Evolutionary conservation across 345 rosid genomes (phyloP).

Genomic region (Linum tenue): DNA sequence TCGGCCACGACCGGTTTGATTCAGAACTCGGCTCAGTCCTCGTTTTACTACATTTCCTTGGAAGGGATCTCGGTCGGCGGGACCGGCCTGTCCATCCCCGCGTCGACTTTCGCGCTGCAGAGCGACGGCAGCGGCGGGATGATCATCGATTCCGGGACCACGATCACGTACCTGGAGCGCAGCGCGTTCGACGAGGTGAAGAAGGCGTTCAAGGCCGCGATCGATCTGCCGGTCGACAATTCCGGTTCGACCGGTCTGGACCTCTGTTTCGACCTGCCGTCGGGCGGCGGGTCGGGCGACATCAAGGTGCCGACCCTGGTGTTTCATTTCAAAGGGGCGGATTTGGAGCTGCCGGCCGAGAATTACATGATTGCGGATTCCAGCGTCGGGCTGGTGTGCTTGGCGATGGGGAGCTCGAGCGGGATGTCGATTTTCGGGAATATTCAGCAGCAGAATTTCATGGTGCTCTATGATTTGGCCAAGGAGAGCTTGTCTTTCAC

Average conservation of each 20-base stretch:
- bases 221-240: conserved; percentile 38
- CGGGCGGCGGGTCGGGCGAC: conserved; percentile 11
- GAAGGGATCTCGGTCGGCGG: conserved; percentile 78
- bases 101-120: conserved; percentile 52
- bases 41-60: conserved; percentile 78
- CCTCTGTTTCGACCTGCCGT: conserved; percentile 62
- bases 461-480: conserved; percentile 61
- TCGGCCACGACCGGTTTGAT: conserved; percentile 45
- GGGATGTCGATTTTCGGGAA: conserved; percentile 93
- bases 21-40: conserved; percentile 56
- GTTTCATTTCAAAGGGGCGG: conserved; percentile 66
- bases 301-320: conserved; percentile 57
- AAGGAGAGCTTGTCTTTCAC: conserved; percentile 59
- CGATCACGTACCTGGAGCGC: conserved; percentile 63
- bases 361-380: conserved; percentile 76
- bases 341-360: conserved; percentile 70
- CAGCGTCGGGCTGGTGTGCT: conserved; percentile 46
- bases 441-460: conserved; percentile 76
- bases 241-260: conserved; percentile 66
- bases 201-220: conserved; percentile 42
- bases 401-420: conserved; percentile 78
- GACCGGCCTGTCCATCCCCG: conserved; percentile 44
- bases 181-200: conserved; percentile 40
- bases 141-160: conserved; percentile 87
- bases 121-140: conserved; percentile 81